A percentile compares a stretch with the other conserved stretches of the same genome.
Conservation (phyloP, 2,329 filamentous ascomycete genomes). For the Fragosphaeria purpurea region DNA sequence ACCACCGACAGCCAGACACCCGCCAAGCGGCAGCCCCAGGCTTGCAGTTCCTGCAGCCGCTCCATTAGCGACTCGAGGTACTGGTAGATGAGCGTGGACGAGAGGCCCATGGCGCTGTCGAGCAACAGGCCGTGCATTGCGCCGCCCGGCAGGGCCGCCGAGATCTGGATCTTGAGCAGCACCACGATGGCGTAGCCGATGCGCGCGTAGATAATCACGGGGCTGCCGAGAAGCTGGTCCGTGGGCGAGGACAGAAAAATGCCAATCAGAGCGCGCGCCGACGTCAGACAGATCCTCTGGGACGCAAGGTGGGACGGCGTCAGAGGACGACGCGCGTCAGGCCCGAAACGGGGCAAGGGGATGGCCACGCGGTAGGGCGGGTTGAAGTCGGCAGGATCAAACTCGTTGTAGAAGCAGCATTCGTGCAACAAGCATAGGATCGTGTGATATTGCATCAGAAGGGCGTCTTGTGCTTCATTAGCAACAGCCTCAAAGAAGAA, state of each 20-base stretch:
- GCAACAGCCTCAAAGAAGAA: neutral
- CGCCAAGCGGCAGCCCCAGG: slow-evolving; percentile 1
- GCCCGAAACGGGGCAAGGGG: neutral
- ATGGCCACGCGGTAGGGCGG: slow-evolving; percentile 9
- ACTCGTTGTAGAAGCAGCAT: slow-evolving; percentile 9
- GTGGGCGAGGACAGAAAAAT: slow-evolving; percentile 7
- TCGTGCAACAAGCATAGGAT: slow-evolving; percentile 9
- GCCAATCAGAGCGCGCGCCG: slow-evolving; percentile 7
- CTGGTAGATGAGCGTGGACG: slow-evolving; percentile 5
- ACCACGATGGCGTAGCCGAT: slow-evolving; percentile 9
- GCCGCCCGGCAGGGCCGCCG: slow-evolving; percentile 7
- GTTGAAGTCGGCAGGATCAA: slow-evolving; percentile 7
- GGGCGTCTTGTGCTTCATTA: slow-evolving; percentile 3
- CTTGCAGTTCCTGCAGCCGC: neutral
- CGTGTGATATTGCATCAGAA: slow-evolving; percentile 10
- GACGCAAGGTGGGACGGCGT: slow-evolving; percentile 2
- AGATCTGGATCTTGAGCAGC: slow-evolving; percentile 10
- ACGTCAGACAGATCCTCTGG: slow-evolving; percentile 4
- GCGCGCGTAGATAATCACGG: slow-evolving; percentile 6
- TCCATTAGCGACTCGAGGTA: slow-evolving; percentile 4
- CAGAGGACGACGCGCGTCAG: neutral
- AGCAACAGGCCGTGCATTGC: slow-evolving; percentile 5
- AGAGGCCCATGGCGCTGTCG: slow-evolving; percentile 1
- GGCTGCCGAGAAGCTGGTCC: slow-evolving; percentile 5
- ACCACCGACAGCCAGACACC: slow-evolving; percentile 5